A percentile compares a stretch with the other conserved stretches of the same genome.
Evolutionary conservation across 2,329 filamentous ascomycete species (phyloP).

Genomic region (Didymella keratinophila): DNA sequence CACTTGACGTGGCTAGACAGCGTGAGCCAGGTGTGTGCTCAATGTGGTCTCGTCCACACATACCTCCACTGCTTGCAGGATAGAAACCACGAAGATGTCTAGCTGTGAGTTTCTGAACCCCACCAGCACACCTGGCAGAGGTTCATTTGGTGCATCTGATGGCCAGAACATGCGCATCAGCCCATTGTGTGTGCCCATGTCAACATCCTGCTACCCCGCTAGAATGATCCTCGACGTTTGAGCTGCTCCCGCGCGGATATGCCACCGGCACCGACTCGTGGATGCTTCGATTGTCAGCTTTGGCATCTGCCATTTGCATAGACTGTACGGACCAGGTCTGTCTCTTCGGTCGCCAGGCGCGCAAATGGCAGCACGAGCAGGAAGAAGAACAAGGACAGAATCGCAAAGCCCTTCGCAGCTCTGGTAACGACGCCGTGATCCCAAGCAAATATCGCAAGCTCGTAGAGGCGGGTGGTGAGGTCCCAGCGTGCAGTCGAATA

Average conservation of each 20-base stretch:
- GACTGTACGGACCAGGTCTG: slow-evolving; percentile 71
- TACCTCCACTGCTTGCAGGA: slow-evolving; percentile 89
- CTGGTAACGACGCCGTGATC: slow-evolving; percentile 95
- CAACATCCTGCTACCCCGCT: slow-evolving; percentile 63
- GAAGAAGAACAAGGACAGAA: slow-evolving; percentile 85
- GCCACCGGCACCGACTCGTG: slow-evolving; percentile 76
- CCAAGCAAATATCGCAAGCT: slow-evolving; percentile 96
- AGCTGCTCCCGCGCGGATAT: slow-evolving; percentile 96
- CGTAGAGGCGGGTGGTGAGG: slow-evolving; percentile 94
- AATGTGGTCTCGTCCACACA: slow-evolving; percentile 54
- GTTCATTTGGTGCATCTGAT: slow-evolving; percentile 78
- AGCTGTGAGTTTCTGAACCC: slow-evolving; percentile 94
- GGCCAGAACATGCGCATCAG: slow-evolving; percentile 99
- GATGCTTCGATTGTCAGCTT: slow-evolving; percentile 68
- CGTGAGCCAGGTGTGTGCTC: slow-evolving; percentile 14
- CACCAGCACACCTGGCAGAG: slow-evolving; percentile 83
- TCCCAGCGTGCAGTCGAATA: slow-evolving; percentile 99
- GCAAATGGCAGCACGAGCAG: slow-evolving; percentile 84
- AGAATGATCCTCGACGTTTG: slow-evolving; percentile 93
- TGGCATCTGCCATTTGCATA: not conserved
- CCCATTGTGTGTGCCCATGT: slow-evolving; percentile 75
- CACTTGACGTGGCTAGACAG: slow-evolving; percentile 60
- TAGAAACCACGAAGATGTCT: slow-evolving; percentile 88
- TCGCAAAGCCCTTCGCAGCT: slow-evolving; percentile 82
- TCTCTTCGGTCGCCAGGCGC: slow-evolving; percentile 81